Base-by-base conservation (phyloP, 129 eudicot species). In the Flaveria linearis region DNA sequence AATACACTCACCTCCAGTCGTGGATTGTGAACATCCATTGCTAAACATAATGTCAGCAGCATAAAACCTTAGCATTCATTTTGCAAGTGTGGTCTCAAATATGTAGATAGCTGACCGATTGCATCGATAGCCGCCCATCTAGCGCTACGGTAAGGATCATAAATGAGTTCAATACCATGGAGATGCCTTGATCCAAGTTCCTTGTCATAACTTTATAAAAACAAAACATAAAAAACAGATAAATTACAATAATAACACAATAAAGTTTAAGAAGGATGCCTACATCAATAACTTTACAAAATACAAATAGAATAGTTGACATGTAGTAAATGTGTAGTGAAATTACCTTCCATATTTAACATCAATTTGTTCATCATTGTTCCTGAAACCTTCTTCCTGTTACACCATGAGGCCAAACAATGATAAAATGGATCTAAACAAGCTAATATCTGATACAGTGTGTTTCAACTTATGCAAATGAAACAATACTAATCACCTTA, bases 81-180 rank as follows among this genome's bases (percentile, higher is more conserved):
- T 87, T 93, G 98, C 86, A 93, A 84, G 68, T 93, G 93, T 55
- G 98, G 98, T 36, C 98, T 96, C 88, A 93, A 80, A 62, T 93
- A 96, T 22, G 98, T 93, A 58, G 98, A 93, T 10, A 93, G 80
- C 80, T 93, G 98, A 67, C 98, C 97, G 87, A 93, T 78, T 71
- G 98, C 97, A 86, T 93, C 91, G 56, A 93, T 91, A 69, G 98
- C 97, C 2, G 98, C 97, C 98, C 98, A 93, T 62, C 98, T 83
- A 51, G 86, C 98, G 50, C 98, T 96, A 56, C 97, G 97, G 43
- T 93, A 97, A 46, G 90, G 90, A 83, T 91, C 90, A 82, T 91
- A 68, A 93, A 93, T 9, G 98, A 91, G 76, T 86, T 93, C 84
- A 93, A 78, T 2, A 93, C 91, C 98, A 93, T 93, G 33, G 79